These are phyloP conservation scores for Craterostigma plantagineum DNA, from an alignment of 257 asterid genomes.

Conservation along the genomic window DNA sequence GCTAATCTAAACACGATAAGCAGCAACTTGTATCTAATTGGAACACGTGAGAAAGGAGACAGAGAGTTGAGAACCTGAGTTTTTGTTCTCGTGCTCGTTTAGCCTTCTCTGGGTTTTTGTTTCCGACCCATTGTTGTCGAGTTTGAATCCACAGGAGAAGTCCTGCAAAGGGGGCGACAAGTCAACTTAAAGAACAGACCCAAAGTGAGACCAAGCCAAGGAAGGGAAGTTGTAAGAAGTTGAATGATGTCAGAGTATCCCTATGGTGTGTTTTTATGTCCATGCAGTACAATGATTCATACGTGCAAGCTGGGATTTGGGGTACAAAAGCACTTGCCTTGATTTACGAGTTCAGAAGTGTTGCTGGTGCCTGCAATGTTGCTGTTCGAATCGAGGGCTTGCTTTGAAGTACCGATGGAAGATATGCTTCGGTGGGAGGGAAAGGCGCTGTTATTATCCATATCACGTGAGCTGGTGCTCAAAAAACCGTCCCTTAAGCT, in stretches of 20 bases:
- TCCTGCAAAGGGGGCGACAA: conserved; percentile 23
- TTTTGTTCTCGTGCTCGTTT: conserved; percentile 37
- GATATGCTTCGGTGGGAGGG: conserved; percentile 76
- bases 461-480: conserved; percentile 74
- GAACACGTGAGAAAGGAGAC: conserved; percentile 1
- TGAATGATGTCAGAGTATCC: too few species aligned
- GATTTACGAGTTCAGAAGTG: conserved; percentile 61
- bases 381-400: conserved; percentile 38
- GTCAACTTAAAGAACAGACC: background rate
- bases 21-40: background rate
- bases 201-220: too few species aligned
- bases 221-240: too few species aligned
- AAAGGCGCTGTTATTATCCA: conserved; percentile 60
- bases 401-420: conserved; percentile 69
- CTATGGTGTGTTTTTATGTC: too few species aligned
- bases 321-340: conserved; percentile 32
- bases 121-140: conserved; percentile 79
- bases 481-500: conserved; percentile 49
- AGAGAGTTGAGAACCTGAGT: conserved; percentile 24
- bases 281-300: too few species aligned
- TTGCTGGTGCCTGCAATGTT: conserved; percentile 44
- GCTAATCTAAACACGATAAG: background rate
- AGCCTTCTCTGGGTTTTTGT: conserved; percentile 26
- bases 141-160: conserved; percentile 81
- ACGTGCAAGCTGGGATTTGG: too few species aligned